Conservation (phyloP, 768 basidiomycete genomes). For the Tricholoma sp. region DNA sequence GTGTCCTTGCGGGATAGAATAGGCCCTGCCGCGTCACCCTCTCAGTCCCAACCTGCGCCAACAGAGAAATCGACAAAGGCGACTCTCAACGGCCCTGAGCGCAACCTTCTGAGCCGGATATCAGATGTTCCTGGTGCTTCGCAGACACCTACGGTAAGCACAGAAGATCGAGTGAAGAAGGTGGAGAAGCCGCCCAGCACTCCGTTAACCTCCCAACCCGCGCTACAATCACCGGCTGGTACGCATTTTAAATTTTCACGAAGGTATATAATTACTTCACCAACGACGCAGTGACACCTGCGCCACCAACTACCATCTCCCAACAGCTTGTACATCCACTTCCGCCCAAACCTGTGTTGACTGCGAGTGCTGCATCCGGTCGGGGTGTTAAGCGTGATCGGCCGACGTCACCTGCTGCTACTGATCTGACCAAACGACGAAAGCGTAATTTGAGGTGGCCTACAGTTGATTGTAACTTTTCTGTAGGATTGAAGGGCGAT, state of each 20-base stretch:
- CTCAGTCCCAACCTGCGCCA: slow-evolving; percentile 1
- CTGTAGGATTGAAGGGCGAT: slow-evolving; percentile 38
- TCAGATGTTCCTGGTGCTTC: slow-evolving; percentile 2
- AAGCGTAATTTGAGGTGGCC: slow-evolving; percentile 44
- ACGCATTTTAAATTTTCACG: neutral
- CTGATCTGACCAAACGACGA: slow-evolving; percentile 16
- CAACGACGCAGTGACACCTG: neutral
- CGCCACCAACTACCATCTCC: slow-evolving; percentile 2
- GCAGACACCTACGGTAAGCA: neutral
- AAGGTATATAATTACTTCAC: neutral
- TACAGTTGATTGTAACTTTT: slow-evolving; percentile 31
- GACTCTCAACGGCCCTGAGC: neutral
- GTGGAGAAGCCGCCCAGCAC: neutral
- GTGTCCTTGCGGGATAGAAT: slow-evolving; percentile 11
- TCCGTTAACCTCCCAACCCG: neutral
- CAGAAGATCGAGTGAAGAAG: neutral
- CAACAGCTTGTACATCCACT: slow-evolving; percentile 21
- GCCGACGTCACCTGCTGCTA: slow-evolving; percentile 17
- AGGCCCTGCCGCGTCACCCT: neutral
- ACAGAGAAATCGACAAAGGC: neutral
- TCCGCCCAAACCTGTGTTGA: slow-evolving; percentile 25
- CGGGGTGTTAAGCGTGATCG: slow-evolving; percentile 37
- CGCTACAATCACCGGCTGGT: neutral
- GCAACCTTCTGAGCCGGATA: slow-evolving; percentile 12
- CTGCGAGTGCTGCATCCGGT: slow-evolving; percentile 7